Evolutionary conservation across 257 asterid genomes (phyloP).

Genomic region (Haberlea rhodopensis): DNA sequence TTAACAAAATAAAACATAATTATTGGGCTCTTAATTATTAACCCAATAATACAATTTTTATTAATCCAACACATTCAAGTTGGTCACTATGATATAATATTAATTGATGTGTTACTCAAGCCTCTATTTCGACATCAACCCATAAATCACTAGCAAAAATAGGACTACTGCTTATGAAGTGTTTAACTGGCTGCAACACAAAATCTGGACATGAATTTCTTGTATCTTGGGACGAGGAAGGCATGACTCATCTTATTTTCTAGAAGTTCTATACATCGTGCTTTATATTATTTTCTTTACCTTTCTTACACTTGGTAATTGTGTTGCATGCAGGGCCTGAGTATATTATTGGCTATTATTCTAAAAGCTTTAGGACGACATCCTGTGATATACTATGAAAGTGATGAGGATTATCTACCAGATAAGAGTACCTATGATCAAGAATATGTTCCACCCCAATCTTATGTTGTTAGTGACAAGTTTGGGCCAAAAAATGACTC

Average conservation of each 20-base stretch:
- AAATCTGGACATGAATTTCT: too few species aligned
- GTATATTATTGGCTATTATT: constrained; percentile 68
- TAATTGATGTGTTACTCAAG: too few species aligned
- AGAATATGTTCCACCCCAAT: constrained; percentile 66
- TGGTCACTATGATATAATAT: too few species aligned
- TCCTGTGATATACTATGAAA: constrained; percentile 73
- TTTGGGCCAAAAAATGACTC: constrained; percentile 58
- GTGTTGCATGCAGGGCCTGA: constrained; percentile 58
- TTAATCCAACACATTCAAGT: too few species aligned
- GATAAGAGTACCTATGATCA: constrained; percentile 86
- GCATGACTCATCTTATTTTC: not conserved
- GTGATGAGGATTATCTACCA: constrained; percentile 83
- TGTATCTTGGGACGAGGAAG: too few species aligned
- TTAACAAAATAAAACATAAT: too few species aligned
- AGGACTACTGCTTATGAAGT: too few species aligned
- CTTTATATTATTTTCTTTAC: constrained; percentile 15
- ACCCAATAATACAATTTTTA: too few species aligned
- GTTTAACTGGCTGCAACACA: too few species aligned
- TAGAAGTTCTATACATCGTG: not conserved
- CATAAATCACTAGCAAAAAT: too few species aligned
- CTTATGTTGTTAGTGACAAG: constrained; percentile 61
- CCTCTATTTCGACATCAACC: too few species aligned
- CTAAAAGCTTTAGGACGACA: constrained; percentile 90
- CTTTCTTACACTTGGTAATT: constrained; percentile 13
- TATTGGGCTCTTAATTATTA: too few species aligned